Base-by-base conservation (phyloP, 2,329 filamentous ascomycete species). In the Penicillium sp. region DNA sequence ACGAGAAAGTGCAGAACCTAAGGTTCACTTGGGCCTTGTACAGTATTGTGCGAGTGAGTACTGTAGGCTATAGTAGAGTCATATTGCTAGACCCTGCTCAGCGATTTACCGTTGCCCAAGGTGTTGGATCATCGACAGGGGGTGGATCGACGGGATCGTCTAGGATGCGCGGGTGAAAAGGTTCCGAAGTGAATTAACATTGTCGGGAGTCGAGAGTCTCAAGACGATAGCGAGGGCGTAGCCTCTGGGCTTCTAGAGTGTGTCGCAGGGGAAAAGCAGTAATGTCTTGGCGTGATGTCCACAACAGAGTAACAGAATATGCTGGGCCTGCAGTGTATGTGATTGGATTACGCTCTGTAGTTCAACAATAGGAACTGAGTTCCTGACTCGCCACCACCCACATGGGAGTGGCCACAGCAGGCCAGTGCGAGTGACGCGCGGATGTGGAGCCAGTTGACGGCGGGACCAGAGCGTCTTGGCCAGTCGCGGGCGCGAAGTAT, bases 371-470 rank as follows among this genome's bases (percentile, higher is more conserved):
- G 2, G 7, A 31, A 31, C 31, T 31, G 6, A 9, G 31, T 31
- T 31, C 31, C 31, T 31, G 31, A 31, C 44, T 35, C 11, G 14
- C 4, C 16, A 47, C 18, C 44, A 9, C 4, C 44, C 14, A 24
- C 47, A 50, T 35, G 19, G 47, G 37, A 31, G 31, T 31, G 31
- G 7, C 31, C 24, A 1, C 24, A 33, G n/a, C 37, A 39, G 18
- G 52, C 33, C 56, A 50, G 31, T 41, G 39, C 46, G 19, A 43
- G 40, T 43, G 66, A 66, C 66, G 66, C 64, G 64, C 57, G 66
- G 66, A 68, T 51, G 64, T 68, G 66, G 66, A 59, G 63, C 55
- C 24, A 27, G 22, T 37, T 54, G 50, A 33, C 11, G 39, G 50
- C 39, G 50, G 44, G 49, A 54, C 46, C 10, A 19, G 31, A 2